phyloP scores from a whole-genome alignment of 768 basidiomycete species.

The Suillus subluteus region DNA sequence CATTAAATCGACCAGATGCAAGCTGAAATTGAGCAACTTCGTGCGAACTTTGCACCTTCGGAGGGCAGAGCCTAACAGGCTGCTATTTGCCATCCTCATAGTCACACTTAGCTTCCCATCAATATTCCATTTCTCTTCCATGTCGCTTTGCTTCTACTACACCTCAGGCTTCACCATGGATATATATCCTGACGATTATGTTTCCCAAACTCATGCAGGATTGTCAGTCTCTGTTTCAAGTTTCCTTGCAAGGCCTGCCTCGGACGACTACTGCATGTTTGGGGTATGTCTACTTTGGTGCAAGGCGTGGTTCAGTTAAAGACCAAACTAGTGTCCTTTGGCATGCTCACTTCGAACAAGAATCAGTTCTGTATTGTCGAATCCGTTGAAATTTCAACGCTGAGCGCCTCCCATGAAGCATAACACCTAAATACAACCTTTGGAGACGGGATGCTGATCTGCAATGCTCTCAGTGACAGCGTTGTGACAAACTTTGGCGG shows the following conservation, averaged over 20 bases:
- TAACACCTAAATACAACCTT: conserved; percentile 14
- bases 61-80: no score
- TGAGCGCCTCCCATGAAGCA: conserved; percentile 17
- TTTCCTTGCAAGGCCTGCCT: no score
- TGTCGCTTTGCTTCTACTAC: background rate
- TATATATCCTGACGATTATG: background rate
- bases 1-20: background rate
- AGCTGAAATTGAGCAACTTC: background rate
- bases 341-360: conserved; percentile 42
- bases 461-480: conserved; percentile 61
- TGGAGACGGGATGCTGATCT: conserved; percentile 51
- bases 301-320: background rate
- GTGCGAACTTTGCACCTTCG: background rate
- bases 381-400: conserved; percentile 45
- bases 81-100: background rate
- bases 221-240: no score
- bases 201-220: background rate
- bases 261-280: background rate
- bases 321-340: background rate
- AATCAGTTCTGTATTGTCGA: conserved; percentile 90
- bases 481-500: conserved; percentile 55
- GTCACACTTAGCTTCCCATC: background rate
- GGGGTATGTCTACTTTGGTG: background rate
- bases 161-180: background rate
- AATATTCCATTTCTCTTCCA: background rate